Conservation (phyloP, 139 green algal genomes). For the Asterochloris sp. region DNA sequence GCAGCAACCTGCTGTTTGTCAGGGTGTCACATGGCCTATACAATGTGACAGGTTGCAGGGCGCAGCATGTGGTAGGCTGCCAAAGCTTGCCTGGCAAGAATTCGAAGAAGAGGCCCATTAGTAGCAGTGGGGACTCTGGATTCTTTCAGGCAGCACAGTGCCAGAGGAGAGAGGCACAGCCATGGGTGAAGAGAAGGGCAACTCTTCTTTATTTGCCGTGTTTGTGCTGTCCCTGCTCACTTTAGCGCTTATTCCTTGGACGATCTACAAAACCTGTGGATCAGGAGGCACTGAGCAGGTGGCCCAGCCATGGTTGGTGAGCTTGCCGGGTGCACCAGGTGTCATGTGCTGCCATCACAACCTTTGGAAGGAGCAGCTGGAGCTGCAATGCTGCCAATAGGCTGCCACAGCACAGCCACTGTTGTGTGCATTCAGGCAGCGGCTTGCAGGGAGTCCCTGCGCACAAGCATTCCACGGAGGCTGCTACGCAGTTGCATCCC, state of each 20-base stretch:
- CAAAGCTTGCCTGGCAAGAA: no score
- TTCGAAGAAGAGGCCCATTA: no score
- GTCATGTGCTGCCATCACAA: background rate
- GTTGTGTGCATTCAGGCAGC: background rate
- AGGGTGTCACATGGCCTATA: no score
- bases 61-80: no score
- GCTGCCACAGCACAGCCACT: background rate
- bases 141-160: no score
- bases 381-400: background rate
- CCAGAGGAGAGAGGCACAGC: background rate
- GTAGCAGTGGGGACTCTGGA: no score
- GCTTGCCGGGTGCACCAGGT: background rate
- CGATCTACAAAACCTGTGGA: slow-evolving; percentile 57
- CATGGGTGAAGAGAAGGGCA: slow-evolving; percentile 35
- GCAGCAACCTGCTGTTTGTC: no score
- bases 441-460: no score
- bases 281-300: slow-evolving; percentile 40
- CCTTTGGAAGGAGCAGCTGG: background rate
- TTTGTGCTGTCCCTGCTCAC: slow-evolving; percentile 72
- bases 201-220: slow-evolving; percentile 67
- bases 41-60: no score
- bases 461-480: no score
- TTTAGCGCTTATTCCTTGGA: slow-evolving; percentile 71
- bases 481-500: no score
- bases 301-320: slow-evolving; percentile 21